These are phyloP conservation scores for Melaleuca alternifolia DNA, from an alignment of 345 rosid species.

Conservation along the genomic window DNA sequence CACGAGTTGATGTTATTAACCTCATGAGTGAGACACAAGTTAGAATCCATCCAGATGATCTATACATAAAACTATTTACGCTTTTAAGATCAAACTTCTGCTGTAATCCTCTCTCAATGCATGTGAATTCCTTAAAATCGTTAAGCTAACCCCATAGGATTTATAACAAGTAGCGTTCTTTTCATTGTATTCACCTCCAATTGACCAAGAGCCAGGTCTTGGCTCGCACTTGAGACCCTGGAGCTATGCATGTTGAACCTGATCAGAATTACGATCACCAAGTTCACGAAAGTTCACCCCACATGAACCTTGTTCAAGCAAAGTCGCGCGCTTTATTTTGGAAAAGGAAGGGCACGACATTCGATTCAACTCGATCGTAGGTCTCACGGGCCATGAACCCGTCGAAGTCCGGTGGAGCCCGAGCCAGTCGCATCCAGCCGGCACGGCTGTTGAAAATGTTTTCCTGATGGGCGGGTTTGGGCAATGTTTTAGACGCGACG, in stretches of 20 bases:
- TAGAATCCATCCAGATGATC: rapidly evolving
- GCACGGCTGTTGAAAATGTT: neutral
- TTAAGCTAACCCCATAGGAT: neutral
- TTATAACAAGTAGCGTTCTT: neutral
- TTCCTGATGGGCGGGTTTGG: neutral
- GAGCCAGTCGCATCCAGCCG: neutral
- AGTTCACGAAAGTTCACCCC: neutral
- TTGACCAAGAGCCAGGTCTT: neutral
- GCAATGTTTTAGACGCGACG: no score
- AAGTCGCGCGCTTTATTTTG: neutral
- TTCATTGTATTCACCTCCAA: neutral
- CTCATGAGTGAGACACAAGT: rapidly evolving
- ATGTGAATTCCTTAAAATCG: neutral
- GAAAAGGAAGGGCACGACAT: neutral
- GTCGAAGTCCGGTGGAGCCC: neutral
- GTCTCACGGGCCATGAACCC: neutral
- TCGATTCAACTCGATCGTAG: neutral
- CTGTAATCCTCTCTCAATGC: neutral
- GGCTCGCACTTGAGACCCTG: neutral
- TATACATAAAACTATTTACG: neutral
- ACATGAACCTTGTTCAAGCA: neutral
- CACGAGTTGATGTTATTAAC: neutral
- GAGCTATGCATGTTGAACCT: neutral
- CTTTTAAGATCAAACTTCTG: neutral
- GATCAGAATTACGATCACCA: neutral